phyloP scores from a whole-genome alignment of 2,329 filamentous ascomycete genomes.

The Cercospora zeae-maydis region DNA sequence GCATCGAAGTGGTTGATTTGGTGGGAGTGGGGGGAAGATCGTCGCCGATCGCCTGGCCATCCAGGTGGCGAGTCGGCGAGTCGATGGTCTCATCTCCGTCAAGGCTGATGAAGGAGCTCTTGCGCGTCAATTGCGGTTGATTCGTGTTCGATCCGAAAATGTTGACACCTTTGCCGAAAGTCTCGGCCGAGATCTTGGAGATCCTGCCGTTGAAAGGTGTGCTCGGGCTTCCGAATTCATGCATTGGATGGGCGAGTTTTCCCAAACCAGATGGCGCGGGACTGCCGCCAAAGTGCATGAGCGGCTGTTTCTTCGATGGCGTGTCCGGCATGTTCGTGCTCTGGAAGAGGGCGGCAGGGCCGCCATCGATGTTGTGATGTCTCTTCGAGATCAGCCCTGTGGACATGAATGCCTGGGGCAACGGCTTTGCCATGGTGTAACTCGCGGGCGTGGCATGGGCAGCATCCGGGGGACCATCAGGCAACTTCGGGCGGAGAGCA shows the following conservation, averaged over 20 bases:
- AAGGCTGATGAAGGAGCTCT: slow-evolving; percentile 73
- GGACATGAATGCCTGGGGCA: slow-evolving; percentile 84
- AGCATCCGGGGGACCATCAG: slow-evolving; percentile 39
- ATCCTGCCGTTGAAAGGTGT: slow-evolving; percentile 71
- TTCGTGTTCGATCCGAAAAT: slow-evolving; percentile 59
- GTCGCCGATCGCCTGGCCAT: slow-evolving; percentile 59
- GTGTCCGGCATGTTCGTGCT: slow-evolving; percentile 82
- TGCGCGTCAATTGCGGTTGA: slow-evolving; percentile 49
- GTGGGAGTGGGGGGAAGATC: slow-evolving; percentile 94
- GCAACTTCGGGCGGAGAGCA: slow-evolving; percentile 52
- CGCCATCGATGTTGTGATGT: slow-evolving; percentile 71
- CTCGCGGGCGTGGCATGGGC: slow-evolving; percentile 70
- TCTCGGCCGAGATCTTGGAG: slow-evolving; percentile 60
- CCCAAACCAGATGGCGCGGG: slow-evolving; percentile 54
- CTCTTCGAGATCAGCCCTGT: slow-evolving; percentile 94
- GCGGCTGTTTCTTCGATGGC: slow-evolving; percentile 87
- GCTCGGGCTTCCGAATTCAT: slow-evolving; percentile 73
- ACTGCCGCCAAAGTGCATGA: slow-evolving; percentile 57
- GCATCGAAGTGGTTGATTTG: slow-evolving; percentile 58
- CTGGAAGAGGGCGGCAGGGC: slow-evolving; percentile 46
- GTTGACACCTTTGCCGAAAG: slow-evolving; percentile 62
- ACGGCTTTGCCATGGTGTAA: slow-evolving; percentile 72
- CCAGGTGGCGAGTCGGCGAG: slow-evolving; percentile 53
- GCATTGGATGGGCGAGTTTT: slow-evolving; percentile 61
- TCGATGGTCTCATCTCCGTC: slow-evolving; percentile 65